Conservation (phyloP, 2,329 filamentous ascomycete species). For the Alternaria ethzedia region DNA sequence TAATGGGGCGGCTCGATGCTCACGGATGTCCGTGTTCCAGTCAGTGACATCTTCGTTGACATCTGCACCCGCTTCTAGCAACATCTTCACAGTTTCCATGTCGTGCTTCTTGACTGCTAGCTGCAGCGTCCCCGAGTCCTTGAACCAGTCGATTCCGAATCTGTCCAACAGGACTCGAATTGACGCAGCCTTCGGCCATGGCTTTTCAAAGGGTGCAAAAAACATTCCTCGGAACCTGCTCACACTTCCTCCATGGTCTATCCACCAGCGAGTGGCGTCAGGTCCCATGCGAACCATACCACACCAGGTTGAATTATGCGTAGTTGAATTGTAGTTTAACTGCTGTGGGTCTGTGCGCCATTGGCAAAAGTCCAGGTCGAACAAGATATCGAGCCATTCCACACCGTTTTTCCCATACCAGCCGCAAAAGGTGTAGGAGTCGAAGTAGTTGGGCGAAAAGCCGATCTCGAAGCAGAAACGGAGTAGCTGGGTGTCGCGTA, state of each 20-base stretch:
- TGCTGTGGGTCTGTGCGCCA: slow-evolving; percentile 6
- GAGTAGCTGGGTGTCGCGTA: slow-evolving; percentile 4
- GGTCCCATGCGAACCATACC: slow-evolving; percentile 11
- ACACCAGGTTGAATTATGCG: not conserved
- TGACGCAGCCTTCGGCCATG: slow-evolving; percentile 5
- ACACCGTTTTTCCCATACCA: not conserved
- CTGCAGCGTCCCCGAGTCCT: slow-evolving; percentile 4
- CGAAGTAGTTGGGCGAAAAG: not conserved
- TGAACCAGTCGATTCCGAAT: slow-evolving; percentile 11
- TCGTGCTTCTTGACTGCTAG: slow-evolving; percentile 9
- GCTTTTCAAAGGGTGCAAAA: not conserved
- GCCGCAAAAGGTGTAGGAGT: not conserved
- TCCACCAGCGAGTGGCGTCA: slow-evolving; percentile 11
- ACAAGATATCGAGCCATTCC: slow-evolving; percentile 12
- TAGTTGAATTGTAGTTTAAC: not conserved
- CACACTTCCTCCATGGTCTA: slow-evolving; percentile 6
- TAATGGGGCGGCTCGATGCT: slow-evolving; percentile 9
- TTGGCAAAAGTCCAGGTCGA: slow-evolving; percentile 9
- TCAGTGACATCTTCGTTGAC: slow-evolving; percentile 3
- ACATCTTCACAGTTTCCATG: slow-evolving; percentile 10
- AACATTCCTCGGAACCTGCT: not conserved
- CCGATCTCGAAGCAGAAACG: slow-evolving; percentile 9
- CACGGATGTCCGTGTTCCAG: slow-evolving; percentile 8
- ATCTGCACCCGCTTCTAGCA: slow-evolving; percentile 11
- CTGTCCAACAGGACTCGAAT: slow-evolving; percentile 1